Percentiles rank a stretch among this genome's conserved stretches.
Evolutionary conservation across 305 asterid species (phyloP).

Genomic region (Fraxinus platypoda): DNA sequence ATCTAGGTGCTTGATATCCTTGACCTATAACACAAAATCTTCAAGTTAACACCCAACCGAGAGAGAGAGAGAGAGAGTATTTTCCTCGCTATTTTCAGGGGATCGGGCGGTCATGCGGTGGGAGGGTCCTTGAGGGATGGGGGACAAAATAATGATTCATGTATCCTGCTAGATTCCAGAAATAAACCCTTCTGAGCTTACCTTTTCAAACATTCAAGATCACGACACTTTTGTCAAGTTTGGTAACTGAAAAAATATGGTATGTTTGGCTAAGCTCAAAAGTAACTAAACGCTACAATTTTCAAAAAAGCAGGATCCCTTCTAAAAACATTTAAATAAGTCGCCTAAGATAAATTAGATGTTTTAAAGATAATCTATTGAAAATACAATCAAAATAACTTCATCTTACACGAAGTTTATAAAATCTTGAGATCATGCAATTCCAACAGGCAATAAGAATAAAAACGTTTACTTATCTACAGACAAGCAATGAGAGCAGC

Average conservation of each 20-base stretch:
- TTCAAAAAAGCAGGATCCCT: neutral
- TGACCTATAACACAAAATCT: constrained; percentile 47
- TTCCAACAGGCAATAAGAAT: neutral
- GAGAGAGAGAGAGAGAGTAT: neutral
- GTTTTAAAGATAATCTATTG: neutral
- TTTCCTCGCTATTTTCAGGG: neutral
- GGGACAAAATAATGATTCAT: neutral
- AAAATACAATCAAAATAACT: neutral
- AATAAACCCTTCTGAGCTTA: neutral
- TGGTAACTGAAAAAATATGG: neutral
- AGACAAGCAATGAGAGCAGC: neutral
- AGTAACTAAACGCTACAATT: neutral
- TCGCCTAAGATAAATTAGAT: neutral
- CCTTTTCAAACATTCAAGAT: neutral
- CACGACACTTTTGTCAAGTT: neutral
- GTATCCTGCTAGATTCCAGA: neutral
- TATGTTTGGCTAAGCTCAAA: neutral
- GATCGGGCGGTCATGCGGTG: neutral
- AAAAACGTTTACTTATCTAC: neutral
- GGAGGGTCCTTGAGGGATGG: neutral
- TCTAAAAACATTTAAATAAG: neutral
- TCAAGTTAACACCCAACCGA: constrained; percentile 6
- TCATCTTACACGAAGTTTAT: neutral
- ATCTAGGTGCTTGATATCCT: constrained; percentile 68
- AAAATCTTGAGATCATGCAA: neutral